These are phyloP conservation scores for Juncus inflexus DNA, from an alignment of 176 grass and related monocot genomes.

Conservation along the genomic window DNA sequence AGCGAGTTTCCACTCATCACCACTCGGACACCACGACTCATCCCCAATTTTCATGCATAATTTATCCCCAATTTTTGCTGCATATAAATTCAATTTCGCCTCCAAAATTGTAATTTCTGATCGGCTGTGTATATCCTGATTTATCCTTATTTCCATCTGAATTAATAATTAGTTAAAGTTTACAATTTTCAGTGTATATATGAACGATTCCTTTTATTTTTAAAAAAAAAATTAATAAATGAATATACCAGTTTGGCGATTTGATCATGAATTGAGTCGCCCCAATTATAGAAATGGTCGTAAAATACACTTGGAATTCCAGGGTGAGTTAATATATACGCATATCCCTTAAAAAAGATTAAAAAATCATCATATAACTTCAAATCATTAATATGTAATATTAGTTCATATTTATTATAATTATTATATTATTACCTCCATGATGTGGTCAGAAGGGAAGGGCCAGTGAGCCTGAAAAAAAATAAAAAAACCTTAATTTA, in stretches of 20 bases:
- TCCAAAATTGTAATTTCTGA: slow-evolving; percentile 78
- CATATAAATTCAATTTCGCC: slow-evolving; percentile 59
- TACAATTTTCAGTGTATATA: too few relatives aligned
- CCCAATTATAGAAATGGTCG: slow-evolving; percentile 81
- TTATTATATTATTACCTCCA: slow-evolving; percentile 59
- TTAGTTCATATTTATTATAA: neutral
- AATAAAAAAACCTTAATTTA: neutral
- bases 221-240: neutral
- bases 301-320: slow-evolving; percentile 90
- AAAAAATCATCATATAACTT: neutral
- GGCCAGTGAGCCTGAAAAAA: slow-evolving; percentile 94
- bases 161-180: neutral
- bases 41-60: slow-evolving; percentile 88
- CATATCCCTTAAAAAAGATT: slow-evolving; percentile 58
- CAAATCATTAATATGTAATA: neutral
- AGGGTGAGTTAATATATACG: slow-evolving; percentile 92
- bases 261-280: slow-evolving; percentile 44
- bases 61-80: slow-evolving; percentile 62
- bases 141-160: slow-evolving; percentile 74
- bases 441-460: slow-evolving; percentile 79
- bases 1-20: slow-evolving; percentile 54
- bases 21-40: slow-evolving; percentile 64
- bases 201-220: too few relatives aligned
- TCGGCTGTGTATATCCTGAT: slow-evolving; percentile 81
- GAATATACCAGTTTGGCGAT: slow-evolving; percentile 76